Evolutionary conservation across 108 stramenopile species (phyloP).

Genomic region (Chaetoceros tenuissimus): DNA sequence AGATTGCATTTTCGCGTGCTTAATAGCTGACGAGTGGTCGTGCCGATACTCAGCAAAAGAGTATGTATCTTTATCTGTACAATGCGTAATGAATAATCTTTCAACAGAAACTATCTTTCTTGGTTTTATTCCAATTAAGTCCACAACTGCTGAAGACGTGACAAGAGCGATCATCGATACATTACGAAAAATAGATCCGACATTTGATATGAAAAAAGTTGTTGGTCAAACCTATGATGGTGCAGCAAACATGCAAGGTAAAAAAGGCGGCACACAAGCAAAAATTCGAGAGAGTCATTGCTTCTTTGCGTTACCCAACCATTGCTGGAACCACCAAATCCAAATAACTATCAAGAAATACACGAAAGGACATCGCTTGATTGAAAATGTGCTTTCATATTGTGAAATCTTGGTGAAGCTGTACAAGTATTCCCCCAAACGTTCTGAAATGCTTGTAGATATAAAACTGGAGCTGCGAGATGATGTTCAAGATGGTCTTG

Average conservation of each 20-base stretch:
- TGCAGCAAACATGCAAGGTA: neutral
- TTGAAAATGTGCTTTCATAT: neutral
- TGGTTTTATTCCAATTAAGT: neutral
- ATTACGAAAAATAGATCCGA: neutral
- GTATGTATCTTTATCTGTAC: neutral
- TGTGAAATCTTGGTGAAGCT: neutral
- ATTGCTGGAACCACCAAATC: neutral
- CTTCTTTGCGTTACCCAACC: neutral
- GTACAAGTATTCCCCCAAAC: neutral
- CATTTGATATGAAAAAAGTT: neutral
- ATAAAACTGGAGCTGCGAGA: neutral
- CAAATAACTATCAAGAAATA: neutral
- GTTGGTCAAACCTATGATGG: neutral
- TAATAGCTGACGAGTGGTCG: neutral
- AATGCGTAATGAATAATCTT: neutral
- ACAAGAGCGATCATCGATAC: neutral
- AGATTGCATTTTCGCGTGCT: neutral
- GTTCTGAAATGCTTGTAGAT: neutral
- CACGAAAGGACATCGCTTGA: neutral
- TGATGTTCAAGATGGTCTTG: neutral
- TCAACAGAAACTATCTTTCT: neutral
- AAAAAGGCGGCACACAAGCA: neutral
- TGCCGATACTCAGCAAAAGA: neutral
- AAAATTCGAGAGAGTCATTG: neutral
- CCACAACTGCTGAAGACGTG: neutral